phyloP scores from a whole-genome alignment of 1,139 yeast genomes.

The Saccharomyces hybrid region DNA sequence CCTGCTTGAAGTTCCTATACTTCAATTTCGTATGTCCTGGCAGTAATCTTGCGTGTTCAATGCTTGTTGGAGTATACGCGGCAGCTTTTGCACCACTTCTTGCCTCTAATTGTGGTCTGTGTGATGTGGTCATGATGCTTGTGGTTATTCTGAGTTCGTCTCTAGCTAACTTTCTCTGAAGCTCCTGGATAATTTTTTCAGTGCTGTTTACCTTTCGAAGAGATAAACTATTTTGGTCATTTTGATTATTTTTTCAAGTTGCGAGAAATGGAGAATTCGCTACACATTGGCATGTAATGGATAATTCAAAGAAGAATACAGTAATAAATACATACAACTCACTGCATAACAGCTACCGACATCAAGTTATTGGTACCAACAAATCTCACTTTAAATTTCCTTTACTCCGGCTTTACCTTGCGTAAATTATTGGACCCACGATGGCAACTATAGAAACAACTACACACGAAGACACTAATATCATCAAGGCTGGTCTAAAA shows the following conservation, averaged over 20 bases:
- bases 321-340: not conserved
- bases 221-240: not conserved
- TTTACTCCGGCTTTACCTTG: not conserved
- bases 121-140: conserved; percentile 69
- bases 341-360: not conserved
- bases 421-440: not conserved
- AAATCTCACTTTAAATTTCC: not conserved
- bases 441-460: not conserved
- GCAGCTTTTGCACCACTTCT: conserved; percentile 60
- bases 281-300: not conserved
- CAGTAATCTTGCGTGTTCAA: conserved; percentile 57
- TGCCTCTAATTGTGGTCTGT: conserved; percentile 82
- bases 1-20: conserved; percentile 24
- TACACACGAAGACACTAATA: not conserved
- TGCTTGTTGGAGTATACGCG: conserved; percentile 38
- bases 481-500: not conserved
- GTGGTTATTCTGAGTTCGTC: not conserved
- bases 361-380: not conserved
- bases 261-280: not conserved
- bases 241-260: not conserved
- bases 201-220: not conserved
- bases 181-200: not conserved
- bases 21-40: conserved; percentile 70
- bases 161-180: not conserved
- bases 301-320: not conserved